These are phyloP conservation scores for Globisporangium uncinulatum DNA, from an alignment of 352 stramenopile species.

Conservation along the genomic window DNA sequence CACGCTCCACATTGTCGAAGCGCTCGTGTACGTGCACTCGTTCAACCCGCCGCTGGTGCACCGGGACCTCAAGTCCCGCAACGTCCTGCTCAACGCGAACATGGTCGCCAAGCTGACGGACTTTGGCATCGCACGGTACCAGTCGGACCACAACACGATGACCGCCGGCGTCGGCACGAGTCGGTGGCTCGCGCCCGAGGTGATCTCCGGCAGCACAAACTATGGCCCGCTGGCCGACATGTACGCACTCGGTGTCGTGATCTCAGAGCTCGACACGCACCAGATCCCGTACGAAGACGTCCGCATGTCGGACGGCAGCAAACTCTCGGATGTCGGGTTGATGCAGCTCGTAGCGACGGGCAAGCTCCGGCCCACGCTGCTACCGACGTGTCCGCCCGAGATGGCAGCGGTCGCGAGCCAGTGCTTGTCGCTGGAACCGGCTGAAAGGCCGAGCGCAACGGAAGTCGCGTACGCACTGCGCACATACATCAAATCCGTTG, in stretches of 20 bases:
- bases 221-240: not conserved
- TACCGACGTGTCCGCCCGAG: constrained; percentile 24
- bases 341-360: constrained; percentile 8
- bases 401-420: constrained; percentile 18
- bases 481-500: not conserved
- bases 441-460: not conserved
- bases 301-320: not conserved
- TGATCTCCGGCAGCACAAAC: not conserved
- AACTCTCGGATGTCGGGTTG: not conserved
- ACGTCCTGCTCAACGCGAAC: not conserved
- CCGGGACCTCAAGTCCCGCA: not conserved
- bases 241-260: not conserved
- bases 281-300: not conserved
- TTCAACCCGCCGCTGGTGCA: constrained; percentile 16
- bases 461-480: not conserved
- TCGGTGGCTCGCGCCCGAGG: not conserved
- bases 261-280: not conserved
- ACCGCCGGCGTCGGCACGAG: not conserved
- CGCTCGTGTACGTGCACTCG: constrained; percentile 12
- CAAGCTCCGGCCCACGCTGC: constrained; percentile 25
- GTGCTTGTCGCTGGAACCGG: not conserved
- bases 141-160: constrained; percentile 1
- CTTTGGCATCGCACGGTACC: not conserved
- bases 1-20: constrained; percentile 16
- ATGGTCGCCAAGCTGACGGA: not conserved